Evolutionary conservation across 2,329 filamentous ascomycete species (phyloP), one percentile per base, ranked within the genome.

Genomic region (Plenodomus tracheiphilus): DNA sequence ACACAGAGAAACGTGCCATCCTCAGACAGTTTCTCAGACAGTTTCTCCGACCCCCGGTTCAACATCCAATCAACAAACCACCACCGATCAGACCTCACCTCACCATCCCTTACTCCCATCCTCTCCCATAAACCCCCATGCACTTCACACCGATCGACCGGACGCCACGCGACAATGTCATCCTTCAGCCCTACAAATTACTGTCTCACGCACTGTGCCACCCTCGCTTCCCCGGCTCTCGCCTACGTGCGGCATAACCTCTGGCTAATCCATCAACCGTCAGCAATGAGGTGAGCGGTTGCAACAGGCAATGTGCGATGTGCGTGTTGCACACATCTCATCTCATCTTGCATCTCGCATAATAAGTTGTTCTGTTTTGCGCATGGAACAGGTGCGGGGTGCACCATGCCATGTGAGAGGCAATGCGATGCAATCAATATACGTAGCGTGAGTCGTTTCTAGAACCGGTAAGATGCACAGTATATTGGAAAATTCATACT

Each of bases 191-290:
- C 25, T 22, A n/a, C 17, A 35, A n/a, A 16, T 18, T 28, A 10
- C 25, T 17, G 17, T 42, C 35, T 32, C 36, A 34, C 43, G 25
- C 19, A 39, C 43, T 17, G 21, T 22, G 22, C 8, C 17, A 8
- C 22, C 15, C 10, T 22, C 10, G 7, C 35, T 37, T 18, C 16
- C 35, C 4, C 53, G 47, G 51, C 43, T 35, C 32, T 56, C 54
- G 53, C 51, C 53, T 51, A 52, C 22, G 28, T 34, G 20, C 39
- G 20, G 51, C 39, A 40, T 32, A 32, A 2, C n/a, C 17, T 35
- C 15, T 13, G 32, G 30, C n/a, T 19, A 32, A 32, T 8, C 11
- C n/a, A n/a, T 32, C 28, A 4, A 32, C 6, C 13, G 22, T 10
- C 5, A 25, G 22, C 28, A 32, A 32, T 32, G 28, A 32, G 28